Conservation (phyloP, 2,329 filamentous ascomycete genomes). For the Neofusicoccum laricinum region DNA sequence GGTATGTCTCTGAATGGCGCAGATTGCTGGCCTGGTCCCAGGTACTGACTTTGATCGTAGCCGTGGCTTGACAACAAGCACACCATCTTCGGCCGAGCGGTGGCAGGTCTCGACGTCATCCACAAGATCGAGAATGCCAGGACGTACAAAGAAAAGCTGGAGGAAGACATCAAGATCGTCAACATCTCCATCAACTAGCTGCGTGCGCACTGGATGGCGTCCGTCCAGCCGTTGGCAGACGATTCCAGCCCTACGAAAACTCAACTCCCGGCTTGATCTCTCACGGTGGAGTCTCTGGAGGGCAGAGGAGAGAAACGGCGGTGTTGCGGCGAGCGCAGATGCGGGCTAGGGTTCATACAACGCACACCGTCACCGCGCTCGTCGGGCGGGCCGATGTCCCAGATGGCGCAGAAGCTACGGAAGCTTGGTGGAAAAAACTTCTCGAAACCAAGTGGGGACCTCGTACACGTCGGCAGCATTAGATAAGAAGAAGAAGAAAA, state of each 20-base stretch:
- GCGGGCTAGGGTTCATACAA: no score
- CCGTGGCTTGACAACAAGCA: conserved; percentile 96
- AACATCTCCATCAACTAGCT: conserved; percentile 59
- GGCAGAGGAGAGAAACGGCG: no score
- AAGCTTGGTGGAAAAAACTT: conserved; percentile 2
- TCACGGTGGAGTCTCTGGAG: no score
- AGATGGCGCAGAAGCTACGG: neutral
- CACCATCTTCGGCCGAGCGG: conserved; percentile 89
- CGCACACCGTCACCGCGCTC: neutral
- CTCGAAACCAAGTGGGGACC: neutral
- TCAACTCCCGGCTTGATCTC: no score
- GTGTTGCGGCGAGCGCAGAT: no score
- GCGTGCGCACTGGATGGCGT: neutral
- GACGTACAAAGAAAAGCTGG: conserved; percentile 87
- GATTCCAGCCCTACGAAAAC: no score
- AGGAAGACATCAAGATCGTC: conserved; percentile 96
- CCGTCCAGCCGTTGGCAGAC: neutral
- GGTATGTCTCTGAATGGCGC: conserved; percentile 50
- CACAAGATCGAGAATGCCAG: conserved; percentile 92
- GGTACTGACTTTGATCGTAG: conserved; percentile 35
- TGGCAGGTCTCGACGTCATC: conserved; percentile 88
- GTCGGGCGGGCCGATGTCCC: neutral
- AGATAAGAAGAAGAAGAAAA: neutral
- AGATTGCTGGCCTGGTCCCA: conserved; percentile 19
- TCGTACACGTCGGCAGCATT: conserved; percentile 8